phyloP scores from a whole-genome alignment of 345 rosid species.

The Murraya paniculata region DNA sequence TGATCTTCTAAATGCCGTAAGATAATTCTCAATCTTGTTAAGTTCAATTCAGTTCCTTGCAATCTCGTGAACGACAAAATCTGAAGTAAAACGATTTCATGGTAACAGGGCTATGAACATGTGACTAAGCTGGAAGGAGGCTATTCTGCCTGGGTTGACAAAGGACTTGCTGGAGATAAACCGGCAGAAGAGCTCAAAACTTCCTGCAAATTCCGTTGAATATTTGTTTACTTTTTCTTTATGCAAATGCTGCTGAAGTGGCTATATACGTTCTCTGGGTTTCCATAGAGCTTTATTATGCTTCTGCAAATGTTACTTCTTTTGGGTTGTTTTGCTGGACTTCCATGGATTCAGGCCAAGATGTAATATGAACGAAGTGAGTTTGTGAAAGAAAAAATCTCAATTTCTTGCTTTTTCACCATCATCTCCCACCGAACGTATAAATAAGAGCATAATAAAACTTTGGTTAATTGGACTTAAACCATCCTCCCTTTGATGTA shows the following conservation, averaged over 20 bases:
- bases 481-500: too few relatives aligned
- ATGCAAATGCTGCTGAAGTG: neutral
- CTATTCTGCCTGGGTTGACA: conserved; percentile 51
- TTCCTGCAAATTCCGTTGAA: conserved; percentile 38
- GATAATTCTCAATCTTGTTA: conserved; percentile 20
- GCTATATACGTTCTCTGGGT: neutral
- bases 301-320: neutral
- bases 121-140: conserved; percentile 52
- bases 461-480: neutral
- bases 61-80: neutral
- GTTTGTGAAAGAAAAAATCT: neutral
- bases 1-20: conserved; percentile 42
- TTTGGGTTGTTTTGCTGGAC: neutral
- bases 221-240: neutral
- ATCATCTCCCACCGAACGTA: neutral
- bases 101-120: conserved; percentile 35
- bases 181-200: conserved; percentile 45
- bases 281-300: neutral
- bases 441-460: neutral
- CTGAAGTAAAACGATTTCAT: neutral
- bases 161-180: conserved; percentile 37
- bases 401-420: neutral
- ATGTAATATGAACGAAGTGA: neutral
- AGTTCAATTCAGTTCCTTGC: neutral
- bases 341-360: neutral